Conservation (phyloP, 768 basidiomycete genomes). For the Boletus rubropictus region DNA sequence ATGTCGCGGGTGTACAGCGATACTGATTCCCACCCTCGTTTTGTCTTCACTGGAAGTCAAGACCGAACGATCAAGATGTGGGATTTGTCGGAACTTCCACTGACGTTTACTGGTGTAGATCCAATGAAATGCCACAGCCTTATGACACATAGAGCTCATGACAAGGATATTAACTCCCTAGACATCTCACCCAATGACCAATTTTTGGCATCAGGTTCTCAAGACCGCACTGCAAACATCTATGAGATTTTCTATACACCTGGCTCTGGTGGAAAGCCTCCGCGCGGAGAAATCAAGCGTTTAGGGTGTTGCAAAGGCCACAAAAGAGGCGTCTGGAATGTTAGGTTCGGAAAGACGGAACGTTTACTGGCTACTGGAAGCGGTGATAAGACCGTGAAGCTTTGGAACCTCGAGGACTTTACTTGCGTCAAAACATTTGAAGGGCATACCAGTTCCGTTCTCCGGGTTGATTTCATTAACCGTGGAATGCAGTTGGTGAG, state of each 20-base stretch:
- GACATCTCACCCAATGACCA: slow-evolving; percentile 88
- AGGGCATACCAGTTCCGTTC: slow-evolving; percentile 95
- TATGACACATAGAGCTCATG: slow-evolving; percentile 85
- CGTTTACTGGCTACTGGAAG: slow-evolving; percentile 87
- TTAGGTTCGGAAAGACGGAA: slow-evolving; percentile 80
- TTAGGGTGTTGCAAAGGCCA: slow-evolving; percentile 92
- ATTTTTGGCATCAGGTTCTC: slow-evolving; percentile 88
- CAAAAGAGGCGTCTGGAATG: slow-evolving; percentile 94
- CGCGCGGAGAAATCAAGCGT: slow-evolving; percentile 65
- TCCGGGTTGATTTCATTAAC: slow-evolving; percentile 88
- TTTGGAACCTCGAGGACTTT: slow-evolving; percentile 94
- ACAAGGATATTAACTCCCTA: slow-evolving; percentile 97
- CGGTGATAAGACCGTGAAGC: slow-evolving; percentile 88
- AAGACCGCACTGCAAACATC: slow-evolving; percentile 91
- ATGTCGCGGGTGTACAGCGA: slow-evolving; percentile 49
- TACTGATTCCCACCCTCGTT: slow-evolving; percentile 37
- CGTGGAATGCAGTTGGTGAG: slow-evolving; percentile 82
- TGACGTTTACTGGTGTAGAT: slow-evolving; percentile 26
- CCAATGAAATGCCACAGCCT: slow-evolving; percentile 62
- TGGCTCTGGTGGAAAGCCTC: slow-evolving; percentile 35
- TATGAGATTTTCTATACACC: slow-evolving; percentile 64
- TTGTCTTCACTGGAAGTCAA: slow-evolving; percentile 93
- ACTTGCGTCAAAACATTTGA: slow-evolving; percentile 95
- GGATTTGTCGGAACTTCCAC: slow-evolving; percentile 64
- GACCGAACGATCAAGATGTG: slow-evolving; percentile 99